phyloP scores from a whole-genome alignment of 139 green algal species.

The Medakamo hakoo region DNA sequence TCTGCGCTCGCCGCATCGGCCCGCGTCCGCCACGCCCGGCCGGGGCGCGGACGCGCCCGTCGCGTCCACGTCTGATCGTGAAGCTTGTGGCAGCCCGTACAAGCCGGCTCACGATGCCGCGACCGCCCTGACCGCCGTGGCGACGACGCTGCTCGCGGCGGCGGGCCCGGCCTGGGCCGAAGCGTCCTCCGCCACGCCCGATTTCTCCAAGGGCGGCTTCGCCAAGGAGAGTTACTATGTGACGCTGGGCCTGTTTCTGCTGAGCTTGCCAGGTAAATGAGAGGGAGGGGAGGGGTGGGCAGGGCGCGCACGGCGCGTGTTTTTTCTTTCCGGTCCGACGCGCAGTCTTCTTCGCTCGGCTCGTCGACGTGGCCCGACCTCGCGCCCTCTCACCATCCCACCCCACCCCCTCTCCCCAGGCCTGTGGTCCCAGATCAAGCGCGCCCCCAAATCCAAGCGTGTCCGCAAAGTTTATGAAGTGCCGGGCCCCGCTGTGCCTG shows the following conservation, averaged over 20 bases:
- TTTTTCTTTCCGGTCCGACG: neutral
- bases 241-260: conserved; percentile 64
- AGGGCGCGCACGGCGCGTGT: neutral
- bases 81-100: too few relatives aligned
- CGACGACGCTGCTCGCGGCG: too few relatives aligned
- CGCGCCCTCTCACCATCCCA: neutral
- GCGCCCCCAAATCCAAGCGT: conserved; percentile 56
- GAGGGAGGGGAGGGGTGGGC: neutral
- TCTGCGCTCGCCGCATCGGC: too few relatives aligned
- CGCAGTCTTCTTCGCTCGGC: conserved; percentile 1
- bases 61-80: too few relatives aligned
- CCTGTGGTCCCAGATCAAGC: conserved; percentile 82
- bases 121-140: too few relatives aligned
- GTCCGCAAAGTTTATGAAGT: conserved; percentile 65
- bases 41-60: too few relatives aligned
- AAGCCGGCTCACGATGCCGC: too few relatives aligned
- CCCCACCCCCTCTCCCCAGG: conserved; percentile 21
- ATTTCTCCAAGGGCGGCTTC: neutral
- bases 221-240: conserved; percentile 50
- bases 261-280: conserved; percentile 43
- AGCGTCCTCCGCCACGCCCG: too few relatives aligned
- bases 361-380: neutral
- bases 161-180: too few relatives aligned
- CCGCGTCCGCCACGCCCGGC: too few relatives aligned
- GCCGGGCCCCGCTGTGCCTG: conserved; percentile 22